These are phyloP conservation scores for Volvariella volvacea DNA, from an alignment of 1,284 basidiomycete species.

Conservation along the genomic window DNA sequence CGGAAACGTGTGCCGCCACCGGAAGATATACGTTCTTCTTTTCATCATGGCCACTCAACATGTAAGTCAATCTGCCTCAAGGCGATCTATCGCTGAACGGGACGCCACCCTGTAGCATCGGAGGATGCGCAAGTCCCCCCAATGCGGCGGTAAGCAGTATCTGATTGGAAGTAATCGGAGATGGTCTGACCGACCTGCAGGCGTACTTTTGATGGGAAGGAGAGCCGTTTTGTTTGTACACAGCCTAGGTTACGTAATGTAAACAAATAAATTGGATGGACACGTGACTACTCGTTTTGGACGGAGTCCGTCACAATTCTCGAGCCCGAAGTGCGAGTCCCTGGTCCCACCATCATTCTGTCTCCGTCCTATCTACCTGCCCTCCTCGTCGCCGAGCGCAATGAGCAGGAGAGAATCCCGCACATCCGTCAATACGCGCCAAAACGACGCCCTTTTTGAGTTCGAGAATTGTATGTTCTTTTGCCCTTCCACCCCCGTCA, in stretches of 20 bases:
- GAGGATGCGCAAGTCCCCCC: conserved; percentile 60
- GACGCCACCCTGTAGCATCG: conserved; percentile 33
- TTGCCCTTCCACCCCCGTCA: neutral
- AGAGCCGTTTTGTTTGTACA: too few species aligned
- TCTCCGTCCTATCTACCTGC: neutral
- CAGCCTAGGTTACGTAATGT: neutral
- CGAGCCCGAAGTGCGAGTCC: too few species aligned
- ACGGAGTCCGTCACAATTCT: too few species aligned
- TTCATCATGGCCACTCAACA: conserved; percentile 66
- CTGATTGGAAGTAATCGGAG: neutral
- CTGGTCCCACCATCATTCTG: conserved; percentile 2
- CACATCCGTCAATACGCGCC: conserved; percentile 55
- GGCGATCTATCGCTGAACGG: neutral
- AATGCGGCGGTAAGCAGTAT: conserved; percentile 54
- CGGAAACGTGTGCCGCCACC: conserved; percentile 47
- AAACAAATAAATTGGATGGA: neutral
- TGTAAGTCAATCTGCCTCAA: conserved; percentile 34
- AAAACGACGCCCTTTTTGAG: conserved; percentile 73
- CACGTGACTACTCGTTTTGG: conserved; percentile 1
- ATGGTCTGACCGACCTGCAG: neutral
- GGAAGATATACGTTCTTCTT: conserved; percentile 67
- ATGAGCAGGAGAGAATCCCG: conserved; percentile 80
- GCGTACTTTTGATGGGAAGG: neutral
- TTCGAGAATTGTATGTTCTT: conserved; percentile 70
- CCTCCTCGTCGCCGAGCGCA: conserved; percentile 31